Conservation (phyloP, 2,329 filamentous ascomycete species). For the Diaporthe velutina region DNA sequence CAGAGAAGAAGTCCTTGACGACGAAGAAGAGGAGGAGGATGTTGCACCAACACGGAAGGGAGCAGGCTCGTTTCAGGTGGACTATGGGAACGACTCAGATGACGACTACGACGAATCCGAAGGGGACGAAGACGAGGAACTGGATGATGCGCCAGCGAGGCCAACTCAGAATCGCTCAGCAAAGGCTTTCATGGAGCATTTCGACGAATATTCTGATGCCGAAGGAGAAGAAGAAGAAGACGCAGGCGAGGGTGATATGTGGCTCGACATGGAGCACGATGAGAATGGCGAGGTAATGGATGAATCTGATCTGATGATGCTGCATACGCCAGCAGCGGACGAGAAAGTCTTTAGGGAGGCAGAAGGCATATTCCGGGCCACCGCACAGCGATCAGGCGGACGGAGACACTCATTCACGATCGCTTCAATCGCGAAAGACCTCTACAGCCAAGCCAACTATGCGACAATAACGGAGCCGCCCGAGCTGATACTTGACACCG, state of each 20-base stretch:
- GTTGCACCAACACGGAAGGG: slow-evolving; percentile 47
- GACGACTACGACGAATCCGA: slow-evolving; percentile 52
- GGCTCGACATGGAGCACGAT: slow-evolving; percentile 62
- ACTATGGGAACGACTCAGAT: slow-evolving; percentile 55
- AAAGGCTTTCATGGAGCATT: slow-evolving; percentile 47
- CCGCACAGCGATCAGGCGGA: slow-evolving; percentile 58
- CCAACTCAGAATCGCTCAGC: slow-evolving; percentile 45
- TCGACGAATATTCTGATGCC: slow-evolving; percentile 42
- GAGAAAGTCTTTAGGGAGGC: slow-evolving; percentile 67
- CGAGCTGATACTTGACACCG: slow-evolving; percentile 80
- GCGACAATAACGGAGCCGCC: slow-evolving; percentile 77
- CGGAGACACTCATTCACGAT: slow-evolving; percentile 71
- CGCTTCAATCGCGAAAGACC: slow-evolving; percentile 77
- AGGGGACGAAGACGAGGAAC: slow-evolving; percentile 54
- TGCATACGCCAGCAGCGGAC: slow-evolving; percentile 67
- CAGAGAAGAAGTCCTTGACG: slow-evolving; percentile 57
- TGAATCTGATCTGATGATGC: slow-evolving; percentile 66
- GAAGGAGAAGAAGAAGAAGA: slow-evolving; percentile 44
- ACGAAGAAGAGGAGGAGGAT: slow-evolving; percentile 54
- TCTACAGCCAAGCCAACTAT: slow-evolving; percentile 70
- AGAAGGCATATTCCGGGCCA: slow-evolving; percentile 67
- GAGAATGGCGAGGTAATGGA: slow-evolving; percentile 56
- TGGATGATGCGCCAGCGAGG: slow-evolving; percentile 48
- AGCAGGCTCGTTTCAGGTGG: slow-evolving; percentile 48
- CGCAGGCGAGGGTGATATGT: slow-evolving; percentile 61